These are phyloP conservation scores for Yamadazyma siamensis DNA, from an alignment of 1,139 yeast genomes.

Conservation along the genomic window DNA sequence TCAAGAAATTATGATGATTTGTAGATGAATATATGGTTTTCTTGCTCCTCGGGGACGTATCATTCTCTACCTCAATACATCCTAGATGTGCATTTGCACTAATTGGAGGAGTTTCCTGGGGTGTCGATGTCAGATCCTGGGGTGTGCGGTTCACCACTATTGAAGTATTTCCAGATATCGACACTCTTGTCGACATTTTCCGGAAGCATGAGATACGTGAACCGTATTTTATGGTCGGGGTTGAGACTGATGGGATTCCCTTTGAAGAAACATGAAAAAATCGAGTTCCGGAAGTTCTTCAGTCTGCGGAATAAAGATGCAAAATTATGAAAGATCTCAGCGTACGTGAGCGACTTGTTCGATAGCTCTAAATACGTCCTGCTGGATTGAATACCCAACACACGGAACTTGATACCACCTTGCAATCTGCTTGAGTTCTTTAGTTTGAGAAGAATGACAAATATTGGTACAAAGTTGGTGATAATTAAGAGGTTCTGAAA, in stretches of 20 bases:
- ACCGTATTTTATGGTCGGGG: slow-evolving; percentile 30
- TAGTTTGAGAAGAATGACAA: slow-evolving; percentile 70
- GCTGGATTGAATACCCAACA: slow-evolving; percentile 9
- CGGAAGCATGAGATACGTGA: slow-evolving; percentile 43
- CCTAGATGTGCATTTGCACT: too few species aligned
- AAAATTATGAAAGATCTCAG: slow-evolving; percentile 37
- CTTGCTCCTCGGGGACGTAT: not conserved
- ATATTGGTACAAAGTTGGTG: slow-evolving; percentile 81
- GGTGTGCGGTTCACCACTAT: slow-evolving; percentile 5
- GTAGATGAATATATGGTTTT: slow-evolving; percentile 1
- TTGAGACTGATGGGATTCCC: slow-evolving; percentile 32
- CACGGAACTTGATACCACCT: slow-evolving; percentile 68
- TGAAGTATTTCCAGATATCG: slow-evolving; percentile 29
- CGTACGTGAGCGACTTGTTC: slow-evolving; percentile 38
- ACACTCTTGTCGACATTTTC: slow-evolving; percentile 28
- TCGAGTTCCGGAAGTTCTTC: slow-evolving; percentile 27
- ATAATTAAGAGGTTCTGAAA: slow-evolving; percentile 63
- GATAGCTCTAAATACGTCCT: slow-evolving; percentile 29
- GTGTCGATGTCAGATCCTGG: too few species aligned
- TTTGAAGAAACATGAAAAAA: slow-evolving; percentile 24
- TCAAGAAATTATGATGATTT: slow-evolving; percentile 1
- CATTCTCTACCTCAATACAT: slow-evolving; percentile 1
- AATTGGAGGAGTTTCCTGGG: too few species aligned
- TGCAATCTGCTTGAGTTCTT: slow-evolving; percentile 86
- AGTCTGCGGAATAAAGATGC: slow-evolving; percentile 28